Conservation (phyloP, 305 asterid genomes). For the Plantago rigida region DNA sequence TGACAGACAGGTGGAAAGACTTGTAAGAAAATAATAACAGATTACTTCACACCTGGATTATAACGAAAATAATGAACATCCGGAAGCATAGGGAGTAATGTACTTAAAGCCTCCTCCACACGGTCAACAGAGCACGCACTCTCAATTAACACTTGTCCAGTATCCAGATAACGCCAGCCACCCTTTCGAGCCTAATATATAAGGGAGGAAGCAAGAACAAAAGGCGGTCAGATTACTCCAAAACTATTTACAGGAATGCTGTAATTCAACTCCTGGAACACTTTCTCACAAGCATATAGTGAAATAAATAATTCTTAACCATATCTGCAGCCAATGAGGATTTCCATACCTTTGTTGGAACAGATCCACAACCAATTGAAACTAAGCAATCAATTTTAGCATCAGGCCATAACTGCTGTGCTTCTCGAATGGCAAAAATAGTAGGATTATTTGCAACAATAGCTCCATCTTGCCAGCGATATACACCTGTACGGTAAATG, state of each 20-base stretch:
- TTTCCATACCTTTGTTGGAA: conserved; percentile 75
- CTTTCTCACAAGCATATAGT: conserved; percentile 18
- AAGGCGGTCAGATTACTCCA: conserved; percentile 9
- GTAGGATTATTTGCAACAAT: conserved; percentile 98
- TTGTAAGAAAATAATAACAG: neutral
- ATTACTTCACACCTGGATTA: conserved; percentile 70
- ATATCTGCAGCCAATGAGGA: conserved; percentile 8
- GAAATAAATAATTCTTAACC: conserved; percentile 15
- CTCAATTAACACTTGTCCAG: conserved; percentile 94
- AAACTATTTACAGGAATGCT: neutral
- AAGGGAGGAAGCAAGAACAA: conserved; percentile 25
- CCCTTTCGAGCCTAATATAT: conserved; percentile 72
- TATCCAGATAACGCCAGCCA: conserved; percentile 98
- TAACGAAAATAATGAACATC: conserved; percentile 88
- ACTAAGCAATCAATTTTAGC: conserved; percentile 87
- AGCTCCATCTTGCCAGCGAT: conserved; percentile 99
- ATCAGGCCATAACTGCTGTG: conserved; percentile 96
- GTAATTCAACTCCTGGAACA: conserved; percentile 7
- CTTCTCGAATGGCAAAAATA: conserved; percentile 85
- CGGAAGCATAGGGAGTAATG: conserved; percentile 93
- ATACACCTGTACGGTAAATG: conserved; percentile 40
- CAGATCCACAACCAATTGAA: conserved; percentile 93
- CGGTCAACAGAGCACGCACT: conserved; percentile 99
- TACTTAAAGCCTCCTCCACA: conserved; percentile 89
- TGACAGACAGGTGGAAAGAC: neutral